Percentiles rank a stretch among this genome's conserved stretches.
Evolutionary conservation across 495 filamentous ascomycete genomes (phyloP).

Genomic region (Neurospora discreta): DNA sequence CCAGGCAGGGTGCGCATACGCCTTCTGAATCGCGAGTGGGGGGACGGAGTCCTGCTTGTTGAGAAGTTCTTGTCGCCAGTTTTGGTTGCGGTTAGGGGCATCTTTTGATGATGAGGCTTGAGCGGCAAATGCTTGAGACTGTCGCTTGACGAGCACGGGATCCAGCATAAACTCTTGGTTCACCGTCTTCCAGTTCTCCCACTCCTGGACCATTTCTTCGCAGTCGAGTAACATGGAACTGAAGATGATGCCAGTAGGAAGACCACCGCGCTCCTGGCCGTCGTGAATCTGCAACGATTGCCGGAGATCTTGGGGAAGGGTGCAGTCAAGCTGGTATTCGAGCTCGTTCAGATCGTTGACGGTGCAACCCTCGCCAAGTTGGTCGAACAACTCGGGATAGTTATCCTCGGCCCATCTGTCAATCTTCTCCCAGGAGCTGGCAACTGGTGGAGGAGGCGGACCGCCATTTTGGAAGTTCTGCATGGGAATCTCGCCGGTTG

Average conservation of each 20-base stretch:
- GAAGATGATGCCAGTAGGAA: constrained; percentile 87
- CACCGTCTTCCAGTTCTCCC: constrained; percentile 90
- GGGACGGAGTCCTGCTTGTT: constrained; percentile 83
- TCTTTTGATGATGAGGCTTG: constrained; percentile 39
- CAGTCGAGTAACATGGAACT: constrained; percentile 92
- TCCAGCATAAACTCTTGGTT: constrained; percentile 73
- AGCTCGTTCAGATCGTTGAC: constrained; percentile 94
- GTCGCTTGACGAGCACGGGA: constrained; percentile 30
- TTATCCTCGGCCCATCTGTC: constrained; percentile 90
- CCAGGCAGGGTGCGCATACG: constrained; percentile 90
- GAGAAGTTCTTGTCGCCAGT: constrained; percentile 79
- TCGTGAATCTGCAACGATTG: constrained; percentile 88
- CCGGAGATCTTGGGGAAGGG: constrained; percentile 83
- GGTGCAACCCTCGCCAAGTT: constrained; percentile 82
- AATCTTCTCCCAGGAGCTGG: constrained; percentile 87
- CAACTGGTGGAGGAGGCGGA: constrained; percentile 77
- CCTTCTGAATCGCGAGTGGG: constrained; percentile 74
- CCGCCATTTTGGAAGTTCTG: constrained; percentile 89
- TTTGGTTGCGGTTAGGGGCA: constrained; percentile 37
- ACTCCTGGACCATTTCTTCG: constrained; percentile 96
- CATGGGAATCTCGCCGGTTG: constrained; percentile 82
- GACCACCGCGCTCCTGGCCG: constrained; percentile 87
- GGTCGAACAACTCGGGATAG: constrained; percentile 88
- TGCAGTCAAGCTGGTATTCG: constrained; percentile 92
- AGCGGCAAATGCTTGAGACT: constrained; percentile 24